phyloP scores from a whole-genome alignment of 2,329 filamentous ascomycete genomes.

The Fusarium avenaceum region DNA sequence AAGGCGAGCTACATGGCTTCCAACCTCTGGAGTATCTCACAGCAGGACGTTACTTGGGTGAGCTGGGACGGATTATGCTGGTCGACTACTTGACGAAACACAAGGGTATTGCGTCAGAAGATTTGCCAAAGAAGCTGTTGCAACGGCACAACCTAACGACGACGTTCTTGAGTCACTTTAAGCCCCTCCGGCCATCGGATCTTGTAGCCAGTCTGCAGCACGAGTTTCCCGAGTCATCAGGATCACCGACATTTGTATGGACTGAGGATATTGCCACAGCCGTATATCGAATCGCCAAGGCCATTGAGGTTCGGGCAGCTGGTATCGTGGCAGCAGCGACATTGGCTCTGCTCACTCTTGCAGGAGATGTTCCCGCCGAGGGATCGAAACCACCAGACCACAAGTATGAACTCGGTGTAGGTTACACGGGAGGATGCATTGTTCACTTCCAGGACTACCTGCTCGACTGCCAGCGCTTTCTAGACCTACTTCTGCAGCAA shows the following conservation, averaged over 20 bases:
- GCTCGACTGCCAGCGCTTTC: slow-evolving; percentile 75
- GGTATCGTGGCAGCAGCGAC: slow-evolving; percentile 80
- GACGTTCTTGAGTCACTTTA: slow-evolving; percentile 78
- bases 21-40: slow-evolving; percentile 91
- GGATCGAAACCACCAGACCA: slow-evolving; percentile 29
- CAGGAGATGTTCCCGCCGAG: slow-evolving; percentile 71
- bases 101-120: slow-evolving; percentile 56
- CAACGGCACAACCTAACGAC: slow-evolving; percentile 76
- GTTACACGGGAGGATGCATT: slow-evolving; percentile 85
- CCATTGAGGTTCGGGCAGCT: slow-evolving; percentile 79
- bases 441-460: slow-evolving; percentile 83
- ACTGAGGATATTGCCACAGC: slow-evolving; percentile 69
- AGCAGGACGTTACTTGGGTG: slow-evolving; percentile 81
- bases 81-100: slow-evolving; percentile 71
- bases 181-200: slow-evolving; percentile 63
- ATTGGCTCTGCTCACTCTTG: slow-evolving; percentile 76
- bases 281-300: slow-evolving; percentile 76
- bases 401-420: slow-evolving; percentile 74
- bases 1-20: slow-evolving; percentile 79
- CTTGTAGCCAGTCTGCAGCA: slow-evolving; percentile 63
- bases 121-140: slow-evolving; percentile 68
- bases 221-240: slow-evolving; percentile 65
- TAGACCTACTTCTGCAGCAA: slow-evolving; percentile 66
- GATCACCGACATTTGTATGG: slow-evolving; percentile 70
- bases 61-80: slow-evolving; percentile 79